These are phyloP conservation scores for Domatiomyces catenatus DNA, from an alignment of 2,329 filamentous ascomycete species.

Conservation along the genomic window DNA sequence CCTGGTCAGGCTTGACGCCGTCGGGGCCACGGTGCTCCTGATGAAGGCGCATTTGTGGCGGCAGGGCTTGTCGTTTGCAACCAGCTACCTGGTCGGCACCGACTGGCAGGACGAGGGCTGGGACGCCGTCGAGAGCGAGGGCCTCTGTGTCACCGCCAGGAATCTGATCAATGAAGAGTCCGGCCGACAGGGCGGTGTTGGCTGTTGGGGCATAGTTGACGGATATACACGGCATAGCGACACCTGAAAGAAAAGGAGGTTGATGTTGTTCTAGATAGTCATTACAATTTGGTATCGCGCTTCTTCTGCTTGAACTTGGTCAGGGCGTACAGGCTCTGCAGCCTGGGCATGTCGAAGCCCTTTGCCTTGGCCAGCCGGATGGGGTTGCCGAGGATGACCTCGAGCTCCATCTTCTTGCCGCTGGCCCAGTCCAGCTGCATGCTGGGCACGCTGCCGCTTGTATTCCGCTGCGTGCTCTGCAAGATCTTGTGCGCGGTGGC, in stretches of 20 bases:
- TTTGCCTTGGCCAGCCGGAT: slow-evolving; percentile 47
- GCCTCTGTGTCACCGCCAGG: slow-evolving; percentile 3
- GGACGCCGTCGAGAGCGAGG: slow-evolving; percentile 8
- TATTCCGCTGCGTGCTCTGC: slow-evolving; percentile 47
- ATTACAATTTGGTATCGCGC: slow-evolving; percentile 24
- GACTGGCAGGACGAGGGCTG: slow-evolving; percentile 5
- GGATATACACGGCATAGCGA: not conserved
- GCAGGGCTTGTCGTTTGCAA: slow-evolving; percentile 1
- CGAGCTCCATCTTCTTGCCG: slow-evolving; percentile 51
- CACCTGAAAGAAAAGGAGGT: not conserved
- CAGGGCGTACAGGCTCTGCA: slow-evolving; percentile 53
- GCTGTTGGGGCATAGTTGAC: not conserved
- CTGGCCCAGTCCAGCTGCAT: slow-evolving; percentile 59
- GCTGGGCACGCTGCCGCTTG: slow-evolving; percentile 30
- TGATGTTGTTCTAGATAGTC: not conserved
- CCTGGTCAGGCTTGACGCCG: not conserved
- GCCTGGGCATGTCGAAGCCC: slow-evolving; percentile 49
- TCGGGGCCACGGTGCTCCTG: slow-evolving; percentile 1
- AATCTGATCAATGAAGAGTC: slow-evolving; percentile 3
- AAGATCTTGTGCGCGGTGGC: slow-evolving; percentile 49
- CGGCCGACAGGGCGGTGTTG: not conserved
- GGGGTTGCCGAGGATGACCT: slow-evolving; percentile 58
- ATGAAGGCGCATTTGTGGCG: not conserved
- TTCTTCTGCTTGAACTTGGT: slow-evolving; percentile 46
- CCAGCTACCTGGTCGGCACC: slow-evolving; percentile 1